Evolutionary conservation across 176 grass and related monocot genomes (phyloP).

Genomic region (Avena insularis): DNA sequence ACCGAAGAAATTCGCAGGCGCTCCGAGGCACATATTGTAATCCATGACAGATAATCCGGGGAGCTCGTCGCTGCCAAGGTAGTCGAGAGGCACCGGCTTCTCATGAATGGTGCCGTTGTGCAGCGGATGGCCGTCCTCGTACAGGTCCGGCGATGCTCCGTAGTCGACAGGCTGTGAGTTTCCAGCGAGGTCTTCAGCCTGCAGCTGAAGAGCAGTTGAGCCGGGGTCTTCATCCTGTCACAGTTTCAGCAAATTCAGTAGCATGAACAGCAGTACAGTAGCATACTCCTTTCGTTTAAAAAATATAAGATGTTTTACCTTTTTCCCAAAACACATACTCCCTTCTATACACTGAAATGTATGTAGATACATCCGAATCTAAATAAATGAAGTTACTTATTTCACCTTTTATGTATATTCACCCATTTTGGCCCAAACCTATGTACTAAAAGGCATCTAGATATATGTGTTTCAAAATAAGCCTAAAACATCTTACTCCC

Average conservation of each 20-base stretch:
- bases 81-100: not conserved
- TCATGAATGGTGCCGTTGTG: conserved; percentile 35
- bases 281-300: too few relatives aligned
- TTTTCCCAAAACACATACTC: too few relatives aligned
- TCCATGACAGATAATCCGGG: conserved; percentile 23
- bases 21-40: not conserved
- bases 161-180: conserved; percentile 39
- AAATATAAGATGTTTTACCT: too few relatives aligned
- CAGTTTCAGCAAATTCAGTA: not conserved
- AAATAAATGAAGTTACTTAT: too few relatives aligned
- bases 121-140: conserved; percentile 40
- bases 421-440: too few relatives aligned
- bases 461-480: too few relatives aligned
- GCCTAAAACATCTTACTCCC: too few relatives aligned
- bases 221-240: conserved; percentile 32
- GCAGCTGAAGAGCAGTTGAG: not conserved
- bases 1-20: conserved; percentile 3
- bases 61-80: not conserved
- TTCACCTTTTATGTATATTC: too few relatives aligned
- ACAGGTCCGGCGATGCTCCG: conserved; percentile 5
- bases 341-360: too few relatives aligned
- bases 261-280: not conserved
- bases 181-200: conserved; percentile 13
- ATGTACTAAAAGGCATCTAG: too few relatives aligned
- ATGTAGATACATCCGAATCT: too few relatives aligned